These are phyloP conservation scores for Juglanconis oblonga DNA, from an alignment of 2,329 filamentous ascomycete genomes.

Conservation along the genomic window DNA sequence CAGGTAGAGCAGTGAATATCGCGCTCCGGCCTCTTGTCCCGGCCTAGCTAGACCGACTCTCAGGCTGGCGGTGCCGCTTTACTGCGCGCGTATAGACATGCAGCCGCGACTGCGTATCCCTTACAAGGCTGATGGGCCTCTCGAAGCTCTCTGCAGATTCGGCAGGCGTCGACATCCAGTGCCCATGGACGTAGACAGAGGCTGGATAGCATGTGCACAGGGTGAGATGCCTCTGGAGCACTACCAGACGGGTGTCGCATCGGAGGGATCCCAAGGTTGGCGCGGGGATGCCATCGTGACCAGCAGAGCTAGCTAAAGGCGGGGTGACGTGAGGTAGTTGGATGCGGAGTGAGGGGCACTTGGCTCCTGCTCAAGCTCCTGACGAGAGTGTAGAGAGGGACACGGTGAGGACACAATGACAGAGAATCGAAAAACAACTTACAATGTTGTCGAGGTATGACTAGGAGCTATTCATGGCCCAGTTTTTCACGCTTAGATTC, in stretches of 20 bases:
- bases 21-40: neutral
- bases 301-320: conserved; percentile 11
- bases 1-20: no score
- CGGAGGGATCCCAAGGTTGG: neutral
- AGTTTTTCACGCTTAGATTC: neutral
- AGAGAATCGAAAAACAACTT: neutral
- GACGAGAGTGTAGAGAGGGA: neutral
- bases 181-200: no score
- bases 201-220: neutral
- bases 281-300: conserved; percentile 9
- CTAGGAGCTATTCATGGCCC: neutral
- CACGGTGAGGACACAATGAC: neutral
- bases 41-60: neutral
- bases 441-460: neutral
- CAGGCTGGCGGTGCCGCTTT: neutral
- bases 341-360: conserved; percentile 7
- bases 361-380: conserved; percentile 3
- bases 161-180: neutral
- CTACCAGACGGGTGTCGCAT: neutral
- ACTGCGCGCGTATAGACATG: neutral
- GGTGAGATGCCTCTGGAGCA: neutral
- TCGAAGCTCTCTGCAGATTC: neutral
- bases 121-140: neutral
- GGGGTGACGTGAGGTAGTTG: conserved; percentile 6
- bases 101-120: neutral